Conservation (phyloP, 768 basidiomycete genomes). For the Boletus patriciae region DNA sequence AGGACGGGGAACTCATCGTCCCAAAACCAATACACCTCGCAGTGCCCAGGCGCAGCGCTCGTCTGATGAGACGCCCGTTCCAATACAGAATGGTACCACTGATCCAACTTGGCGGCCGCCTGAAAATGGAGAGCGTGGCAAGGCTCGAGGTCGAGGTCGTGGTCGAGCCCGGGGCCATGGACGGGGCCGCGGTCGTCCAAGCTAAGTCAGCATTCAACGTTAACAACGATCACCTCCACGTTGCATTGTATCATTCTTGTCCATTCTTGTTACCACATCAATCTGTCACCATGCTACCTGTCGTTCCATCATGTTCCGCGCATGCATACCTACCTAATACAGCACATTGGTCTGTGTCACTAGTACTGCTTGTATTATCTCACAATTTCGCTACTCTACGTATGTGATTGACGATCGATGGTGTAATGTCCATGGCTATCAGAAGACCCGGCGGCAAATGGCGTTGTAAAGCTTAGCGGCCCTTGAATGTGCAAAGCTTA, state of each 20-base stretch:
- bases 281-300: constrained; percentile 19
- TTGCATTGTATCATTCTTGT: constrained; percentile 18
- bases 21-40: background rate
- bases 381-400: constrained; percentile 12
- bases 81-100: constrained; percentile 12
- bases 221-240: constrained; percentile 13
- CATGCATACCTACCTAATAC: constrained; percentile 25
- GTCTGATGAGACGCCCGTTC: background rate
- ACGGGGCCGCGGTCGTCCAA: constrained; percentile 38
- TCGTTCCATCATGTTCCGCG: constrained; percentile 20
- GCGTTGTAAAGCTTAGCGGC: background rate
- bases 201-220: constrained; percentile 16
- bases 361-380: constrained; percentile 10
- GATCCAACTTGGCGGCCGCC: constrained; percentile 10
- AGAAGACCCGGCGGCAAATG: background rate
- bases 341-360: constrained; percentile 15
- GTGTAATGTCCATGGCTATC: constrained; percentile 9
- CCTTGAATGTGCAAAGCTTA: constrained; percentile 4
- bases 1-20: constrained; percentile 15
- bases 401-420: constrained; percentile 18
- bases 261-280: constrained; percentile 23
- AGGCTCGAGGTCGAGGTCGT: constrained; percentile 40
- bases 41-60: background rate
- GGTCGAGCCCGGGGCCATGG: constrained; percentile 41
- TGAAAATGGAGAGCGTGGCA: constrained; percentile 36